These are phyloP conservation scores for Ganoderma leucocontextum DNA, from an alignment of 1,284 basidiomycete genomes.

Conservation along the genomic window DNA sequence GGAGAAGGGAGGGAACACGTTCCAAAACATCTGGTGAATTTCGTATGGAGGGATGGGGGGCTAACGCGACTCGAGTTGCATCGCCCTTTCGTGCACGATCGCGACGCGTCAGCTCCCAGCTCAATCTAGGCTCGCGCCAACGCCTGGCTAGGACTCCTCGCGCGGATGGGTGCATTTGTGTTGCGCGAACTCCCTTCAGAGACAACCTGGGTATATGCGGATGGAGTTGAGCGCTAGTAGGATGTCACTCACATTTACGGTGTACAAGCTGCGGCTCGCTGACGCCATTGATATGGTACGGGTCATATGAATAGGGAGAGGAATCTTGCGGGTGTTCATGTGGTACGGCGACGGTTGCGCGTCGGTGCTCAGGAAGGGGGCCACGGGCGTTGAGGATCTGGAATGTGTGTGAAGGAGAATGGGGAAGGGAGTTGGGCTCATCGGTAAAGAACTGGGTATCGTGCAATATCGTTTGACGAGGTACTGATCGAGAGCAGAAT, in stretches of 20 bases:
- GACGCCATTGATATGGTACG: conserved; percentile 5
- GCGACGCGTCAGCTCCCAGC: too few relatives aligned
- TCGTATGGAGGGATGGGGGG: too few relatives aligned
- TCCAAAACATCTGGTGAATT: too few relatives aligned
- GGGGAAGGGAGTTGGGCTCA: conserved; percentile 13
- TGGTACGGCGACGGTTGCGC: not conserved
- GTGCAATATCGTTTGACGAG: conserved; percentile 14
- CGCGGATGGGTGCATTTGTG: too few relatives aligned
- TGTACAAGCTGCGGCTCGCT: not conserved
- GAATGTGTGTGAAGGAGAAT: not conserved
- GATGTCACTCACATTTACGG: conserved; percentile 9
- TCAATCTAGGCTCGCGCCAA: too few relatives aligned
- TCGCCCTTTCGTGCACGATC: too few relatives aligned
- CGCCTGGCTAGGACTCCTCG: too few relatives aligned
- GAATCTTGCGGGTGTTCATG: not conserved
- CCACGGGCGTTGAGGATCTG: conserved; percentile 7
- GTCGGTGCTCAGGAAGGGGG: conserved; percentile 8
- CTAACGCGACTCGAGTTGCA: too few relatives aligned
- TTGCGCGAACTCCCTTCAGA: too few relatives aligned
- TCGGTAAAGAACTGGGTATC: conserved; percentile 19
- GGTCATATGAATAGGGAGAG: not conserved
- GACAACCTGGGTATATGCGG: too few relatives aligned
- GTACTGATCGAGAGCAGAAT: not conserved
- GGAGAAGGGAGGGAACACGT: too few relatives aligned
- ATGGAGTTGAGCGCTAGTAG: not conserved